Base-by-base conservation (phyloP, 768 basidiomycete genomes). In the Lactifluus rugatus region DNA sequence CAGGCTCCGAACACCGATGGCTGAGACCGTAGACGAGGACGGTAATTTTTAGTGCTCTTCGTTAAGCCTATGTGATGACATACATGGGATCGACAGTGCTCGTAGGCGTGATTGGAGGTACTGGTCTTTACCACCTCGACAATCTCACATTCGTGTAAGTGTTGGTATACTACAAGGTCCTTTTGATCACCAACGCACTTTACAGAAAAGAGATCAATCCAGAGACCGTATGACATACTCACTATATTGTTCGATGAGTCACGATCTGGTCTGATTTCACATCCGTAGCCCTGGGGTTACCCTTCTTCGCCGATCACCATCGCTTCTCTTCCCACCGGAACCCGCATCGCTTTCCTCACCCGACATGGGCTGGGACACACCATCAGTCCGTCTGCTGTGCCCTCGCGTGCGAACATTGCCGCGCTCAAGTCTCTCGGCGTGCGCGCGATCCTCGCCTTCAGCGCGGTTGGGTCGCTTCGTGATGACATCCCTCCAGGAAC, bases 231-330 rank as follows among this genome's bases (percentile, higher is more conserved):
- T 63, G 83, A 5, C 68, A 11, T 17, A 11, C 3, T 52, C 13
- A 19, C 21, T 25, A 36, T 32, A 41, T 32, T n/a, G 11, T n/a
- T 17, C 17, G 41, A 54, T 21, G 47, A 6, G 21, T 17, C 41
- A 3, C 42, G 44, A 54, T 49, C 34, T 54, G 32, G 17, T 19
- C 37, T 54, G 44, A 39, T 39, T 25, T 36, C 13, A 7, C 1
- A 6, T 9, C 8, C 25, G 21, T 62, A 94, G 91, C 95, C 95
- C 10, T 98, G 93, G 93, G 95, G 95, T 23, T 76, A 79, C 65
- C 90, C 95, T 2, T 89, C 86, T 34, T 88, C 93, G 0, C 93
- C 93, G 0, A 93, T 98, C 63, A 84, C 86, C n/a, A 94, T 99
- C 69, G 84, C 84, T 19, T 71, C 84, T n/a, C 82, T 96, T 21